Evolutionary conservation across 805 yeast species (phyloP), one percentile per base, ranked within the genome.

Genomic region (Metschnikowia continentalis): DNA sequence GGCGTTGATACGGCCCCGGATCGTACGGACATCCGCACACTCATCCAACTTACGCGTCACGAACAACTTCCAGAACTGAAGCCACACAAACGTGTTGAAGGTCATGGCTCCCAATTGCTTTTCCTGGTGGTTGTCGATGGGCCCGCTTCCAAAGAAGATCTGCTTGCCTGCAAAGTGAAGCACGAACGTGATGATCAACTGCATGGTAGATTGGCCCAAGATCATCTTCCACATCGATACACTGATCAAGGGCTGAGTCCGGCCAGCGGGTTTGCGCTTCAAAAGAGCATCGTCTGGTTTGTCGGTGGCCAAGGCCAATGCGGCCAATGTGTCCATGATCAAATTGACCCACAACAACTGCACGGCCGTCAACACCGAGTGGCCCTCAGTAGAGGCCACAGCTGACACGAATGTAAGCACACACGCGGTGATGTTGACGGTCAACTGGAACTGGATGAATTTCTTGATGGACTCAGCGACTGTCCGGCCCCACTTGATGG

Each of bases 161-260:
- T 68, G 47, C 14, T 69, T 66, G 17, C 97, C 97, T 8, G 82
- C 87, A 69, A 90, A 94, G 67, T 90, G 94, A 42, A 94, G 69
- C 10, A 77, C 75, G 63, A 94, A 86, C 0, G 98, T 92, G 17
- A 94, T 80, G 20, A 78, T 65, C 54, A 94, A 77, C 74, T 94
- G 99, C 54, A 83, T 79, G 14, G 76, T 53, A 1, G 96, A 79
- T 71, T 94, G 97, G 2, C 96, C 94, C 45, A 91, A 54, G 59
- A 94, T 94, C 97, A 94, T 92, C 70, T 94, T 94, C 99, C 99
- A 94, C 91, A 94, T 94, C 8, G 96, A 86, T 2, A 84, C 83
- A 5, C 96, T 77, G 57, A 94, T 92, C 69, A 94, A 76, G 1
- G 95, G 88, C 14, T 82, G 79, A 20, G 74, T 71, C 62, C 97